These are phyloP conservation scores for Apostasia ramifera DNA, from an alignment of 106 monocot genomes.

Conservation along the genomic window DNA sequence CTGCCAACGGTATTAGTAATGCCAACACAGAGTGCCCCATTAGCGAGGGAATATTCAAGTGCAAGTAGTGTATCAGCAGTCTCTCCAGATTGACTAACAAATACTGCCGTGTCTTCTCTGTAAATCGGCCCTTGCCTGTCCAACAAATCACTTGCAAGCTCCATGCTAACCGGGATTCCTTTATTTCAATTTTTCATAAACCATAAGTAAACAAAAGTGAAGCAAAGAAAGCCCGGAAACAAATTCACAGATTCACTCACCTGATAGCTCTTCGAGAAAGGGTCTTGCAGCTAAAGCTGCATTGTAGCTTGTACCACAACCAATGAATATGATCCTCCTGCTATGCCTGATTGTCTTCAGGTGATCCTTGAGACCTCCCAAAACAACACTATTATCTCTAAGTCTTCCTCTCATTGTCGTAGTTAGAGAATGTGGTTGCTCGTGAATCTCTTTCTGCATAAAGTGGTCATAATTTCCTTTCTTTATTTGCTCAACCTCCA, in stretches of 20 bases:
- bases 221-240: background rate
- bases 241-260: slow-evolving; percentile 23
- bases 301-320: slow-evolving; percentile 98
- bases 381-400: slow-evolving; percentile 56
- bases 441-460: slow-evolving; percentile 99
- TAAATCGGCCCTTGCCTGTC: slow-evolving; percentile 87
- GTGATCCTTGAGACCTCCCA: slow-evolving; percentile 88
- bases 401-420: slow-evolving; percentile 99
- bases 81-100: slow-evolving; percentile 98
- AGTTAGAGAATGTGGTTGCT: slow-evolving; percentile 89
- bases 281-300: slow-evolving; percentile 94
- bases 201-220: background rate
- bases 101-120: slow-evolving; percentile 87
- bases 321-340: slow-evolving; percentile 85
- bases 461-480: slow-evolving; percentile 96
- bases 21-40: slow-evolving; percentile 93
- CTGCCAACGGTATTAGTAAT: slow-evolving; percentile 98
- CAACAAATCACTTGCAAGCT: slow-evolving; percentile 87
- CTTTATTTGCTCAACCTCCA: slow-evolving; percentile 99
- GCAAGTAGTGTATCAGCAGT: slow-evolving; percentile 94
- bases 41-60: slow-evolving; percentile 88
- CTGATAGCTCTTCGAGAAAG: slow-evolving; percentile 79
- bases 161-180: slow-evolving; percentile 94
- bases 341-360: slow-evolving; percentile 93
- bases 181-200: slow-evolving; percentile 2